Percentiles rank a stretch among this genome's conserved stretches.
Conservation (phyloP, 192 early-diverging fungal species). For the Umbelopsis sp. region DNA sequence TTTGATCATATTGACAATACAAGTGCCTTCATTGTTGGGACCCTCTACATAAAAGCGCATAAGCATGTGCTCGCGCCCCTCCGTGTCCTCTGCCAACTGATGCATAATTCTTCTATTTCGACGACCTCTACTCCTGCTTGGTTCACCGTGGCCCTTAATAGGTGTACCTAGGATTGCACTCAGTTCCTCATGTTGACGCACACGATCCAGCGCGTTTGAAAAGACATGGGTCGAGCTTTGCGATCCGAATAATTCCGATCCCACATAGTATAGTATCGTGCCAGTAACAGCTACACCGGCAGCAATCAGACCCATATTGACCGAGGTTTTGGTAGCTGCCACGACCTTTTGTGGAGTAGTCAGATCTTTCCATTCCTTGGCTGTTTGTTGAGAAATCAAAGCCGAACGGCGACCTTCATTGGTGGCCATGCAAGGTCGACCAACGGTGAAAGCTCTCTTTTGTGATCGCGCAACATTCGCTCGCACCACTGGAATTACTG, state of each 20-base stretch:
- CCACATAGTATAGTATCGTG: constrained; percentile 45
- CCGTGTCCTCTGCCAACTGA: constrained; percentile 47
- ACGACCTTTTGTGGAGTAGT: constrained; percentile 54
- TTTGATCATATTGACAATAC: constrained; percentile 57
- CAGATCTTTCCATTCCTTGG: constrained; percentile 54
- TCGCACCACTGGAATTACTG: neutral
- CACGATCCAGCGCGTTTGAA: constrained; percentile 53
- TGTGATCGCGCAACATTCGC: neutral
- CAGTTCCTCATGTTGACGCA: constrained; percentile 43
- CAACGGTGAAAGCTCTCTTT: neutral
- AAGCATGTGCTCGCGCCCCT: constrained; percentile 52
- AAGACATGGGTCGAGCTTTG: constrained; percentile 56
- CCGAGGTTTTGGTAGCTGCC: constrained; percentile 51
- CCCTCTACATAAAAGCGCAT: constrained; percentile 61
- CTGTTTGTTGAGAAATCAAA: constrained; percentile 27
- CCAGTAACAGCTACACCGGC: constrained; percentile 48
- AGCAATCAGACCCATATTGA: constrained; percentile 51
- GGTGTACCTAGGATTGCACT: constrained; percentile 35
- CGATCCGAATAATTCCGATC: constrained; percentile 52
- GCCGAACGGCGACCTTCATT: constrained; percentile 1
- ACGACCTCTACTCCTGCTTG: constrained; percentile 26
- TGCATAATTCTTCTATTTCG: constrained; percentile 34
- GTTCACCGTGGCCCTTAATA: constrained; percentile 44
- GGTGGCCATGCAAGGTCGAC: neutral
- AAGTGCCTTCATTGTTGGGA: constrained; percentile 47